These are phyloP conservation scores for Phialocephala subalpina DNA, from an alignment of 2,329 filamentous ascomycete genomes.

Conservation along the genomic window DNA sequence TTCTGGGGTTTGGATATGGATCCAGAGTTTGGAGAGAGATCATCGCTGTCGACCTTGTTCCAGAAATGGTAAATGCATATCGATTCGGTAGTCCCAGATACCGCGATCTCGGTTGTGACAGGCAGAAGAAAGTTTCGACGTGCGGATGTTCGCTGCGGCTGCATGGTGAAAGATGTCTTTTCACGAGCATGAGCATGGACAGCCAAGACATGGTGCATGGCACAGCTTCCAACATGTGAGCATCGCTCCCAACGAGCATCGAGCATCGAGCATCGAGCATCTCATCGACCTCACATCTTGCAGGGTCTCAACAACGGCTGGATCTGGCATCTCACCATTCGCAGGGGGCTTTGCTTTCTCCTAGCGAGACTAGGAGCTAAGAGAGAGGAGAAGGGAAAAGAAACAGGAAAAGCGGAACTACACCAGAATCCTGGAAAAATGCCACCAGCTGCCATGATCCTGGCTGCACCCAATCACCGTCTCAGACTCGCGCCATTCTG, in stretches of 20 bases:
- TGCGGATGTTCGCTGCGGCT: not conserved
- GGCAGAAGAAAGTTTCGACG: conserved; percentile 1
- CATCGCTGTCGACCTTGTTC: not conserved
- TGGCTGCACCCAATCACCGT: not conserved
- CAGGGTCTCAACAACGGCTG: not conserved
- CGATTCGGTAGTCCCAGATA: not conserved
- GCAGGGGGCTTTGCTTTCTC: not conserved
- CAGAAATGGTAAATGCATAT: not conserved
- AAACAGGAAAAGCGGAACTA: conserved; percentile 9
- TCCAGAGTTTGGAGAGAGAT: not conserved
- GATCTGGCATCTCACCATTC: not conserved
- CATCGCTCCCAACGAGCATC: too few relatives aligned
- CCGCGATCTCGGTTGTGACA: conserved; percentile 1
- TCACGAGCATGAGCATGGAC: not conserved
- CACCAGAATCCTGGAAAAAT: not conserved
- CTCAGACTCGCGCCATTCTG: not conserved
- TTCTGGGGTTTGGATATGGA: not conserved
- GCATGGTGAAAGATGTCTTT: conserved; percentile 1
- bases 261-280: not conserved
- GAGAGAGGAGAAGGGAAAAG: not conserved
- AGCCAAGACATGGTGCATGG: not conserved
- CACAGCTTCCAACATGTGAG: too few relatives aligned
- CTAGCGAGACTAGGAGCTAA: conserved; percentile 4
- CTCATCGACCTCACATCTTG: not conserved
- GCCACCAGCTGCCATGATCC: not conserved